Evolutionary conservation across 179 eudicot genomes (phyloP).

Genomic region (Sideroxylon spinosum): DNA sequence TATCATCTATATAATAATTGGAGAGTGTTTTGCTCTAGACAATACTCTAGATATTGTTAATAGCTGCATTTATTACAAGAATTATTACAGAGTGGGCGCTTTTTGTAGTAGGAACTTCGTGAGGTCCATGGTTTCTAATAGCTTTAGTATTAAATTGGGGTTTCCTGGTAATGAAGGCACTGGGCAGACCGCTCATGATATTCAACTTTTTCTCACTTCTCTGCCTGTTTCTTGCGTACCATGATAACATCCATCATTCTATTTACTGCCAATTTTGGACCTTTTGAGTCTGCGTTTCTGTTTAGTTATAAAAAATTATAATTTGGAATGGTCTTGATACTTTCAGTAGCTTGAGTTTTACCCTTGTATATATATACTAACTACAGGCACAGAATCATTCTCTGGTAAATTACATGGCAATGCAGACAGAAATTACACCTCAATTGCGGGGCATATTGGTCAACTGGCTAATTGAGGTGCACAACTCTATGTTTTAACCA

Average conservation of each 20-base stretch:
- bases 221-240: background rate
- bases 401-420: slow-evolving; percentile 54
- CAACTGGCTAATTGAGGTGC: slow-evolving; percentile 94
- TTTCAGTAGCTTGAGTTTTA: background rate
- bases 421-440: slow-evolving; percentile 68
- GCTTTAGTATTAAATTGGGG: background rate
- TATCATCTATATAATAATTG: background rate
- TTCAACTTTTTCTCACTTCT: background rate
- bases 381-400: slow-evolving; percentile 59
- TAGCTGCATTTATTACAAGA: background rate
- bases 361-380: background rate
- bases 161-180: background rate
- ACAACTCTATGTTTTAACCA: background rate
- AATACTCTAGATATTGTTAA: background rate
- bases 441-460: slow-evolving; percentile 88
- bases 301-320: background rate
- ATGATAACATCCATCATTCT: background rate
- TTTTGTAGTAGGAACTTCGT: background rate
- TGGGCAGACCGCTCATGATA: background rate
- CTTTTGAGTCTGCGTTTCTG: background rate
- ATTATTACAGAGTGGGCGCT: background rate
- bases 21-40: background rate
- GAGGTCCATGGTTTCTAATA: slow-evolving; percentile 1
- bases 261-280: background rate
- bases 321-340: background rate